Percentiles rank a stretch among this genome's conserved stretches.
Conservation (phyloP, 805 yeast genomes). For the Candida glaebosa region DNA sequence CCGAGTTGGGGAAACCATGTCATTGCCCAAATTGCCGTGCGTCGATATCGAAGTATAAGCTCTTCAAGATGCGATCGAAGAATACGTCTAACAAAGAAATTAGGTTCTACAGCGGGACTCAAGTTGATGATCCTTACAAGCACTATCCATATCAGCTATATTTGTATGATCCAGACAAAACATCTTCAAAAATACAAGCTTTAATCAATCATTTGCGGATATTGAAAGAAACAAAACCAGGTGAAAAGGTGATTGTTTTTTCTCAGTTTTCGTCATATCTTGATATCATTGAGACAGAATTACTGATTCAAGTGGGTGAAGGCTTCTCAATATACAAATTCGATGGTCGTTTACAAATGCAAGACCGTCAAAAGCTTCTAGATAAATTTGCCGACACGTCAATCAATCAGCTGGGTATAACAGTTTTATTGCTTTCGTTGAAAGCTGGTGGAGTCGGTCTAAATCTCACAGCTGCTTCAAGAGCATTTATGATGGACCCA, state of each 20-base stretch:
- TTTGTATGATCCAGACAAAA: conserved; percentile 46
- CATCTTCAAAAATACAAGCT: conserved; percentile 74
- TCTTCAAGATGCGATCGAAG: conserved; percentile 41
- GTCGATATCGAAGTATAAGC: conserved; percentile 44
- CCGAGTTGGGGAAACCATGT: conserved; percentile 38
- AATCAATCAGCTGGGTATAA: conserved; percentile 25
- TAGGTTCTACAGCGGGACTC: conserved; percentile 26
- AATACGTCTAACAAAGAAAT: conserved; percentile 23
- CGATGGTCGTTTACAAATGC: conserved; percentile 74
- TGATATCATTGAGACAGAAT: conserved; percentile 67
- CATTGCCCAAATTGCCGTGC: conserved; percentile 78
- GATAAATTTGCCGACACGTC: conserved; percentile 44
- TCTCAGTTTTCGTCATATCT: conserved; percentile 85
- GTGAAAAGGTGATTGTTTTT: conserved; percentile 79
- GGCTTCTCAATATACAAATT: conserved; percentile 63
- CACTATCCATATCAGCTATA: conserved; percentile 31
- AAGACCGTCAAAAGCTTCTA: conserved; percentile 60
- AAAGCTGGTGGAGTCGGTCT: conserved; percentile 96
- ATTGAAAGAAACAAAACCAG: conserved; percentile 52
- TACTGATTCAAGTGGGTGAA: conserved; percentile 34
- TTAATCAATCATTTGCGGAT: conserved; percentile 55
- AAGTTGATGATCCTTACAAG: conserved; percentile 15
- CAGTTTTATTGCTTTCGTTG: conserved; percentile 65
- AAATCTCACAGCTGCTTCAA: conserved; percentile 78
- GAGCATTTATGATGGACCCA: conserved; percentile 90